Evolutionary conservation across 208 protist genomes (phyloP), one percentile per base, ranked within the genome.

Genomic region (Leishmania braziliensis): DNA sequence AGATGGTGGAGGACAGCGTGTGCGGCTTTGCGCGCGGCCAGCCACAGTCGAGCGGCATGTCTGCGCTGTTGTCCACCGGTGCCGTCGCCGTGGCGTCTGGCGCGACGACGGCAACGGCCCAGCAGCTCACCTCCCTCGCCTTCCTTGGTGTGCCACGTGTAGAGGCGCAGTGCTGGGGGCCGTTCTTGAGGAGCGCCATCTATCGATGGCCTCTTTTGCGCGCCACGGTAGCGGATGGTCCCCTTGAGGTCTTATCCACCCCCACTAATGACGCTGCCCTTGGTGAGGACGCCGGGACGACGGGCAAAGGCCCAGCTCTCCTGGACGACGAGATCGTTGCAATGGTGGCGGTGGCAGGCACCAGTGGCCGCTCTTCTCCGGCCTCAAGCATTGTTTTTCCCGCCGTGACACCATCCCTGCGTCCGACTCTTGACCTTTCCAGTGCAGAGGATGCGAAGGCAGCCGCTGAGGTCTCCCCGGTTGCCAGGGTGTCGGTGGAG

Each of bases 1-100:
- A 86, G 80, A 29, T 89, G 71, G 85, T 95, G 60, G 88, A 93
- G 78, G 92, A 95, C 80, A 90, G 86, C 71, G 79, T 95, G 26
- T 39, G 62, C 23, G 78, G 50, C 16, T 88, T 83, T 36, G 73
- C 78, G 56, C 36, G 20, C 16, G 74, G 71, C 36, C 81, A 79
- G 77, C 56, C 26, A 53, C 75, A 80, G 56, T 58, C 50, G 39
- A 83, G 62, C 60, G 66, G 43, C 56, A 56, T 65, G 6, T 73
- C 58, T 6, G 71, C 72, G 1, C 43, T 58, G 12, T 36, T 29
- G 8, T 68, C 70, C 12, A 58, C 80, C 26, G 60, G 69, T 63
- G 69, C 51, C 5, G 58, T 77, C 18, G 43, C 74, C 29, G 71
- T 82, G 39, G 46, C 81, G 14, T 84, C 81, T 23, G 86, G 81